phyloP scores from a whole-genome alignment of 139 green algal genomes.

The Yamagishiella unicocca region DNA sequence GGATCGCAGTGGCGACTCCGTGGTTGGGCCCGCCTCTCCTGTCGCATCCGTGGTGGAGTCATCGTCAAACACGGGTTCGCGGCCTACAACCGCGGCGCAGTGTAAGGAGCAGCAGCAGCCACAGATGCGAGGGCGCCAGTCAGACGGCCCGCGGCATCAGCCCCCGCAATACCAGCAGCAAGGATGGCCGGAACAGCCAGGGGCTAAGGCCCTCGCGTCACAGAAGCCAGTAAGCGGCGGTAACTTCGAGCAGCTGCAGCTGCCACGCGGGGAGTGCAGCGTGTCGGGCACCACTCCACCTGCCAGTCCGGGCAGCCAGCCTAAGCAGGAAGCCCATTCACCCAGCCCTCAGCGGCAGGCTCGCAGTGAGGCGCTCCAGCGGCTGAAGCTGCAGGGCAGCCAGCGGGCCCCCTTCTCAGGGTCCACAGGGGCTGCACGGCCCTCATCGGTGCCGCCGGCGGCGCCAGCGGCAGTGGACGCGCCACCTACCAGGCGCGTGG shows the following conservation, averaged over 20 bases:
- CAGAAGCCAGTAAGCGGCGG: no score
- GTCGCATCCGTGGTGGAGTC: not conserved
- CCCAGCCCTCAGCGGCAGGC: conserved; percentile 27
- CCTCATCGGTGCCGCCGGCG: no score
- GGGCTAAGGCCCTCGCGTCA: no score
- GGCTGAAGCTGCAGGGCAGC: conserved; percentile 20
- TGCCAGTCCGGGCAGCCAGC: not conserved
- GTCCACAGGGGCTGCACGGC: no score
- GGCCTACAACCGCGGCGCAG: not conserved
- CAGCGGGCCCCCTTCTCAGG: not conserved
- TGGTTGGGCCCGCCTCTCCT: not conserved
- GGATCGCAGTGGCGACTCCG: not conserved
- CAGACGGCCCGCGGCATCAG: no score
- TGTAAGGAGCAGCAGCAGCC: not conserved
- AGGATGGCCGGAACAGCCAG: no score
- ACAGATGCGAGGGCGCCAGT: no score
- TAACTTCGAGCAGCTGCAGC: no score
- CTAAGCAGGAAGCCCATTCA: not conserved
- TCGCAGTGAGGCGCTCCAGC: conserved; percentile 8
- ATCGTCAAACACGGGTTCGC: not conserved
- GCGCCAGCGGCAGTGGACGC: no score
- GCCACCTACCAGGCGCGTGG: no score
- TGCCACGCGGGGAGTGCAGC: no score
- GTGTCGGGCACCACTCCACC: not conserved
- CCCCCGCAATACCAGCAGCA: no score